Base-by-base conservation (phyloP, 768 basidiomycete species). In the Pleurotus platypus region DNA sequence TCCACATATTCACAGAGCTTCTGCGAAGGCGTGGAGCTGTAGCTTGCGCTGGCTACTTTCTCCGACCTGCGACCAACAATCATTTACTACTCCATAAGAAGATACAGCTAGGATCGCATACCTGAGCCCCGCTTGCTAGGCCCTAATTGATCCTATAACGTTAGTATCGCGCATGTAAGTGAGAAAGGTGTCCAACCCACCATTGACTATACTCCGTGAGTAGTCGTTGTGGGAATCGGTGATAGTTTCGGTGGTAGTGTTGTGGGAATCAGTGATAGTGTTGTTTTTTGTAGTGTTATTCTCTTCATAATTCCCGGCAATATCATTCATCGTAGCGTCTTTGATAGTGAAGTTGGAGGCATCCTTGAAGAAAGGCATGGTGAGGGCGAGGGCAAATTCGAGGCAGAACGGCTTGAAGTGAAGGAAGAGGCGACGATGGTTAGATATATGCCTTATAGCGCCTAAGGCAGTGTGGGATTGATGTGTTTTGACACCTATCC, bases 311-410 rank as follows among this genome's bases (percentile, higher is more conserved):
- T 53, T 53, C 12, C 51, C 51, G 2, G 38, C 11, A 24, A 53
- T 18, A 18, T 53, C 51, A n/a, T 53, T 53, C 51, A 53, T 53
- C 38, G 38, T 20, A 39, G 51, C 22, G 24, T 42, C 38, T 13
- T 39, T 53, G 8, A 53, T 40, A 16, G 24, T 22, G 24, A 53
- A 53, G 24, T 53, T n/a, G 11, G 51, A 18, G 9, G 51, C 15
- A 24, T 39, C 40, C 7, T 9, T 4, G 38, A 53, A 53, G 51
- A 53, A 59, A 37, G 35, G 30, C 48, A 1, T 1, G 6, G 18
- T 3, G 66, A 64, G 55, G 43, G 72, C 60, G 75, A 68, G 72
- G 48, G 60, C 61, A 0, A 69, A 65, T 9, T 8, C 0, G 11
- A 63, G 64, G 22, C 24, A 1, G 24, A 26, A 26, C 24, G 24